Conservation (phyloP, 2,329 filamentous ascomycete species). For the Cladosporium sp. region DNA sequence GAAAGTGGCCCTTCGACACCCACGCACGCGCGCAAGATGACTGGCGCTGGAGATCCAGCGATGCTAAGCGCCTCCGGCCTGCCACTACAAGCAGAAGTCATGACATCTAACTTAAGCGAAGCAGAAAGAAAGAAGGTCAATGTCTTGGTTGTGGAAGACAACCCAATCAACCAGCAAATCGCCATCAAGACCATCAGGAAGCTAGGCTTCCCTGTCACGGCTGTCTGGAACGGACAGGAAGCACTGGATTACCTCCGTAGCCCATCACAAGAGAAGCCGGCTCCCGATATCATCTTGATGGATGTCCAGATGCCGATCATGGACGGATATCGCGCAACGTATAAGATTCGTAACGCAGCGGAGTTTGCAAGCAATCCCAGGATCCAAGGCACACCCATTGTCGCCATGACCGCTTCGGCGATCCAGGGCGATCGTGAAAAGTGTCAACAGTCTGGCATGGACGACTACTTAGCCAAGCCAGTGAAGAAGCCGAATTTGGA, state of each 20-base stretch:
- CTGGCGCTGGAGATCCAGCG: conserved; percentile 18
- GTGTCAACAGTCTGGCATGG: conserved; percentile 70
- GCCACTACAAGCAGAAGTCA: conserved; percentile 34
- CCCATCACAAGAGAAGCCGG: conserved; percentile 41
- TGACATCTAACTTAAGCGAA: conserved; percentile 50
- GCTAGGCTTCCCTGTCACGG: conserved; percentile 66
- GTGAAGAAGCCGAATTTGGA: conserved; percentile 66
- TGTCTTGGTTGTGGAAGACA: conserved; percentile 77
- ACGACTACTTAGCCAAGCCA: conserved; percentile 68
- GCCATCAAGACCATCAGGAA: conserved; percentile 71
- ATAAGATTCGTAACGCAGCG: conserved; percentile 63
- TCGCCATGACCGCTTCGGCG: conserved; percentile 77
- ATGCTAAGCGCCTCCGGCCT: conserved; percentile 15
- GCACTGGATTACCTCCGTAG: conserved; percentile 65
- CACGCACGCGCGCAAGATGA: conserved; percentile 17
- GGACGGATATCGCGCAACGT: conserved; percentile 74
- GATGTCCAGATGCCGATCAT: conserved; percentile 53
- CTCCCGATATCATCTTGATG: conserved; percentile 67
- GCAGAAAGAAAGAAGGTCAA: conserved; percentile 61
- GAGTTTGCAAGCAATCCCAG: conserved; percentile 58
- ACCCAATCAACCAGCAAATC: conserved; percentile 68
- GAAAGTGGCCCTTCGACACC: conserved; percentile 47
- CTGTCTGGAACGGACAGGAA: conserved; percentile 74
- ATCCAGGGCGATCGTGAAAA: conserved; percentile 75
- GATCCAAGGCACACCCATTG: conserved; percentile 62